Percentiles rank a stretch among this genome's conserved stretches.
Conservation (phyloP, 2,329 filamentous ascomycete species). For the Fusarium coffeatum region DNA sequence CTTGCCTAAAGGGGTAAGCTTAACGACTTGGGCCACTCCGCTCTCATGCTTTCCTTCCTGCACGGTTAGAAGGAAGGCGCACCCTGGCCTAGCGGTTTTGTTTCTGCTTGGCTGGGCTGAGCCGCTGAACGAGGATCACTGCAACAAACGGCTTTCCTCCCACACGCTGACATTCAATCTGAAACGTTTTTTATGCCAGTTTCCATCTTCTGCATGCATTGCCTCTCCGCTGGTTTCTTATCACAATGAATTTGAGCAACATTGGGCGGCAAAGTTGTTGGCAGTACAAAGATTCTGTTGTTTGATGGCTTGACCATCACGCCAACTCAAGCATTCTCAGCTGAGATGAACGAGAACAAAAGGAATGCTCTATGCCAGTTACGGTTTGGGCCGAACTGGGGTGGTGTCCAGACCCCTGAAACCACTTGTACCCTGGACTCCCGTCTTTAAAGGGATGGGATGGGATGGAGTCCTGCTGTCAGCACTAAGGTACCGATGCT, state of each 20-base stretch:
- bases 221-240: not conserved
- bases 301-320: constrained; percentile 4
- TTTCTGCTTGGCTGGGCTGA: constrained; percentile 24
- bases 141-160: constrained; percentile 2
- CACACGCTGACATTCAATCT: constrained; percentile 9
- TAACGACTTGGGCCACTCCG: constrained; percentile 4
- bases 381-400: constrained; percentile 17
- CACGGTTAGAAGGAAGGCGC: not conserved
- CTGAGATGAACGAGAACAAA: constrained; percentile 15
- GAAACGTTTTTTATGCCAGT: constrained; percentile 16
- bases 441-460: constrained; percentile 9
- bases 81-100: constrained; percentile 10
- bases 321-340: constrained; percentile 22
- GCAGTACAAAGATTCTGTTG: not conserved
- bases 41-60: constrained; percentile 3
- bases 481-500: constrained; percentile 22
- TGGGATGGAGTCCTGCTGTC: constrained; percentile 14
- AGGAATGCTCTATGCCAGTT: constrained; percentile 16
- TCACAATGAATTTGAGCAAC: not conserved
- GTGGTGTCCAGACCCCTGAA: constrained; percentile 23
- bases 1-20: constrained; percentile 13
- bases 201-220: not conserved
- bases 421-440: constrained; percentile 25
- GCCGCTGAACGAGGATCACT: constrained; percentile 1
- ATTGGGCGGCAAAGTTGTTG: not conserved